Evolutionary conservation across 805 yeast genomes (phyloP).

Genomic region (Zygoascus flipseniorum): DNA sequence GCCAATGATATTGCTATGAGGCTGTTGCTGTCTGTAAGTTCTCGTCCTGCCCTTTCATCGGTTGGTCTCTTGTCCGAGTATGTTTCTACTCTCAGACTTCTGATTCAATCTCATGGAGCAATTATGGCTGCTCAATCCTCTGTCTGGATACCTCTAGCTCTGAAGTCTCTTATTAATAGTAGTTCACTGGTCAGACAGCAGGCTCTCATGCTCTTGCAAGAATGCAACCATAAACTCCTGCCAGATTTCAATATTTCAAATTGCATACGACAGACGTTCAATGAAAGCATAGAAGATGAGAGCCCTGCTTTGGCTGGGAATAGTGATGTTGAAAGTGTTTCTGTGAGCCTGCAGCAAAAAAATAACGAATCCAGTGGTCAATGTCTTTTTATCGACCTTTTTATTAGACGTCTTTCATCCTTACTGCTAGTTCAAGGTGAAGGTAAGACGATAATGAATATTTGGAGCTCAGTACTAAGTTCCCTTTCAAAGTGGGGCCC

Average conservation of each 20-base stretch:
- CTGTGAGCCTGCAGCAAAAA: background rate
- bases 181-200: slow-evolving; percentile 11
- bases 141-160: slow-evolving; percentile 13
- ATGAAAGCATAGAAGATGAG: background rate
- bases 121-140: slow-evolving; percentile 10
- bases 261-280: background rate
- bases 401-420: slow-evolving; percentile 1
- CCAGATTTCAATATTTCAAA: slow-evolving; percentile 4
- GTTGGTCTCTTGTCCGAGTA: slow-evolving; percentile 13
- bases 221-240: slow-evolving; percentile 8
- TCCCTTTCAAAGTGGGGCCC: slow-evolving; percentile 11
- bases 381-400: slow-evolving; percentile 2
- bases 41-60: slow-evolving; percentile 12
- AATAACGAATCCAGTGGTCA: background rate
- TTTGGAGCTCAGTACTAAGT: slow-evolving; percentile 11
- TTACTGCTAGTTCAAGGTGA: slow-evolving; percentile 5
- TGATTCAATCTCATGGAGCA: slow-evolving; percentile 6
- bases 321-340: background rate
- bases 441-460: slow-evolving; percentile 11
- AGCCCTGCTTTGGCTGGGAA: background rate
- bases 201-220: slow-evolving; percentile 13
- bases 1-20: slow-evolving; percentile 11
- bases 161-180: slow-evolving; percentile 7
- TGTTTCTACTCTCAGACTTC: slow-evolving; percentile 7
- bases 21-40: slow-evolving; percentile 8